phyloP scores from a whole-genome alignment of 208 protist species.

The Leishmania amazonensis region DNA sequence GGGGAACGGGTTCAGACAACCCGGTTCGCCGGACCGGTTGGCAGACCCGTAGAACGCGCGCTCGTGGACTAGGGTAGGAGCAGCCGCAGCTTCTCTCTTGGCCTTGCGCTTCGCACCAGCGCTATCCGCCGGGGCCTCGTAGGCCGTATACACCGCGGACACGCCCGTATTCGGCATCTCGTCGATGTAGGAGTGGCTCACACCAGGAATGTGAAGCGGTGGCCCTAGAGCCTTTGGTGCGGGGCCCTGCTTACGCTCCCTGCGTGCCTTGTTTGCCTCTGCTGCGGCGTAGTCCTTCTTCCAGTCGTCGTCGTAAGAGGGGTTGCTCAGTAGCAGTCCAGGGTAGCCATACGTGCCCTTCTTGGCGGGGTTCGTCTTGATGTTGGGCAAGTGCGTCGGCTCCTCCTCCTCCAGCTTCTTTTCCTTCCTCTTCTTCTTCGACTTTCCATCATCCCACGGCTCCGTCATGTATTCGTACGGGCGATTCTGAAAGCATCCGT shows the following conservation, averaged over 20 bases:
- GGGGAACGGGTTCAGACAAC: conserved; percentile 72
- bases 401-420: conserved; percentile 7
- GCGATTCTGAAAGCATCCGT: conserved; percentile 78
- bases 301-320: conserved; percentile 76
- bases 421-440: conserved; percentile 32
- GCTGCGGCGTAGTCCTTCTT: conserved; percentile 32
- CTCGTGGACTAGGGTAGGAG: conserved; percentile 18
- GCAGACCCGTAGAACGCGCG: conserved; percentile 54
- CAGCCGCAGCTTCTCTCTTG: conserved; percentile 31
- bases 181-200: conserved; percentile 71
- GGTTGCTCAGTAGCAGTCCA: conserved; percentile 63
- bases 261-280: conserved; percentile 13
- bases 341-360: conserved; percentile 86
- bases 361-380: conserved; percentile 77
- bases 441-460: conserved; percentile 49
- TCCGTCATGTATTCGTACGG: conserved; percentile 82
- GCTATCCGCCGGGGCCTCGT: conserved; percentile 27
- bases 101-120: conserved; percentile 33
- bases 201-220: conserved; percentile 53
- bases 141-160: conserved; percentile 64
- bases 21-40: conserved; percentile 42
- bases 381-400: conserved; percentile 64
- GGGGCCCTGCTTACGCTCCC: conserved; percentile 22
- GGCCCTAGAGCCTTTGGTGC: conserved; percentile 28
- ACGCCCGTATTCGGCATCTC: conserved; percentile 76